Evolutionary conservation across 768 basidiomycete genomes (phyloP), one percentile per base, ranked within the genome.

Genomic region (Termitomyces sp.): DNA sequence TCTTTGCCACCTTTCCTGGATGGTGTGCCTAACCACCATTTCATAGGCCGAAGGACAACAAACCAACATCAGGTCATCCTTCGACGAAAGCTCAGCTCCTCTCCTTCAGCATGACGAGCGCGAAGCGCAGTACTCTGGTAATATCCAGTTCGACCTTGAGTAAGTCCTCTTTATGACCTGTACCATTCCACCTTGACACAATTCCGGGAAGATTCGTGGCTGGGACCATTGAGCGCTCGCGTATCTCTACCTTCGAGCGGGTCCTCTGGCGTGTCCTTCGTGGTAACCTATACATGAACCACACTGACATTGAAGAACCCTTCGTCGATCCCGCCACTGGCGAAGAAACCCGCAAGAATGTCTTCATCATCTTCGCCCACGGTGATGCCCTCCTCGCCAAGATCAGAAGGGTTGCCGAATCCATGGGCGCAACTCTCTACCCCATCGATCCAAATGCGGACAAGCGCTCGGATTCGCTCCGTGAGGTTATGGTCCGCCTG

Each of bases 331-430:
- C 94, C 13, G 79, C 77, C 20, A 91, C 91, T 0, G 89, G 88
- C 33, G 76, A 73, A 18, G 91, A 95, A 74, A 90, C 89, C 20
- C 84, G 90, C 76, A 99, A 98, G 82, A 94, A 98, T 64, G 97
- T 98, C 38, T 99, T 99, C 76, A 96, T 99, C 74, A 98, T 99
- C 67, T 99, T 99, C 63, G 97, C 97, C 0, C 95, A 99, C 62
- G 97, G 97, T 16, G 87, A 91, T 36, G 86, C 89, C 18, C 77
- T 98, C 20, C 84, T 99, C 27, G 82, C 91, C 59, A 99, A 98
- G 80, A 98, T 99, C 66, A 91, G 95, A 68, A 98, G 94, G 70
- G 91, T 99, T 51, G 90, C 95, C 25, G 96, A 98, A 72, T 96
- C 94, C n/a, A 98, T 98, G 89, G 95, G 97, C 35, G 97, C 89